Evolutionary conservation across 495 filamentous ascomycete genomes (phyloP).

Genomic region (Arthonia radiata): DNA sequence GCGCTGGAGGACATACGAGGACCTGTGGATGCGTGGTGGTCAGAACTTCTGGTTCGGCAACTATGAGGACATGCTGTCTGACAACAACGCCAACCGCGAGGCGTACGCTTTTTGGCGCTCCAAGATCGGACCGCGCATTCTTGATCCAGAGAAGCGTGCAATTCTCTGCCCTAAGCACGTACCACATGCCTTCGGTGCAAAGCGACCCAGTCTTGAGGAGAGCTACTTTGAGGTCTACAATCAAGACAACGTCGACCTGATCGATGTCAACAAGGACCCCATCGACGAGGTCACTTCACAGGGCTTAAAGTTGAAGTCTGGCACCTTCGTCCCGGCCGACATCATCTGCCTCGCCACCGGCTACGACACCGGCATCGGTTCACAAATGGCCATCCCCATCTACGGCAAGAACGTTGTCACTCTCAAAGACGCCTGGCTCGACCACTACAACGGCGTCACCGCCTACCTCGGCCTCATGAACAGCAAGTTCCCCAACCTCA

Average conservation of each 20-base stretch:
- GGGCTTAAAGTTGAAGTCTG: slow-evolving; percentile 19
- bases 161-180: slow-evolving; percentile 26
- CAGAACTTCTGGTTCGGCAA: slow-evolving; percentile 24
- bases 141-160: slow-evolving; percentile 21
- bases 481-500: slow-evolving; percentile 27
- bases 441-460: slow-evolving; percentile 14
- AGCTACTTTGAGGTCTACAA: slow-evolving; percentile 36
- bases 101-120: no score
- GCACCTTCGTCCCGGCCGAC: no score
- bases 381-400: slow-evolving; percentile 23
- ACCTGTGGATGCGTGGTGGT: no score
- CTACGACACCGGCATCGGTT: slow-evolving; percentile 27
- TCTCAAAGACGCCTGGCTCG: slow-evolving; percentile 25
- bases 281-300: slow-evolving; percentile 22
- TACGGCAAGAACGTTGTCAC: slow-evolving; percentile 16
- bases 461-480: slow-evolving; percentile 25
- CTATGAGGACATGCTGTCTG: slow-evolving; percentile 24
- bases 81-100: slow-evolving; percentile 24
- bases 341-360: slow-evolving; percentile 29
- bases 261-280: slow-evolving; percentile 23
- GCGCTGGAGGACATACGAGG: no score
- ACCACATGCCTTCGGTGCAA: slow-evolving; percentile 28
- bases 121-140: slow-evolving; percentile 24
- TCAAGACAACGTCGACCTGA: slow-evolving; percentile 22
- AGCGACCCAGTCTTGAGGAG: slow-evolving; percentile 28